Conservation (phyloP, 805 yeast genomes). For the Saturnispora gosingensis region DNA sequence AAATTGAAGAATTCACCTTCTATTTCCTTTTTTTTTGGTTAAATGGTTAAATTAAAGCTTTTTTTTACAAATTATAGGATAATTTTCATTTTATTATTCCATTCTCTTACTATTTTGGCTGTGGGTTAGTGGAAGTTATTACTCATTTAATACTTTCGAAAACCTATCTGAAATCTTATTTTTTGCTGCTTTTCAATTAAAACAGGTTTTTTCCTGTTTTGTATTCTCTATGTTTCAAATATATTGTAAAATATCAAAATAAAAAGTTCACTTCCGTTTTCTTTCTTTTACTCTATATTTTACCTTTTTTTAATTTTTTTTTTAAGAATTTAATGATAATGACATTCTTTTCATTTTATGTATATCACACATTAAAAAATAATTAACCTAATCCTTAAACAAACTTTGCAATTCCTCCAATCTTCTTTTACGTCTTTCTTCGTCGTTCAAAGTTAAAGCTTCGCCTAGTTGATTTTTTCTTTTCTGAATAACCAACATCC, state of each 20-base stretch:
- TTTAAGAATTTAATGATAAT: slow-evolving; percentile 5
- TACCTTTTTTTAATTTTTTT: not conserved
- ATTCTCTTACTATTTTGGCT: not conserved
- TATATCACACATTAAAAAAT: not conserved
- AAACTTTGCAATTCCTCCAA: slow-evolving; percentile 65
- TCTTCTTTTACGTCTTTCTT: slow-evolving; percentile 58
- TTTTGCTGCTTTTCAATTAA: slow-evolving; percentile 1
- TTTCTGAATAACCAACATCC: slow-evolving; percentile 83
- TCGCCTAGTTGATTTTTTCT: slow-evolving; percentile 75
- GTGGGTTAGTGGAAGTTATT: not conserved
- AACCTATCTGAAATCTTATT: not conserved
- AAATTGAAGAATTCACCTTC: not conserved
- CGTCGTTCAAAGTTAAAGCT: slow-evolving; percentile 66
- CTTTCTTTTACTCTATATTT: not conserved
- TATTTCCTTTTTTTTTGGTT: not conserved
- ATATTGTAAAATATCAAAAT: not conserved
- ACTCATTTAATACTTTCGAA: not conserved
- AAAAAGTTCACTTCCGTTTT: not conserved
- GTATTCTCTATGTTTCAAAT: not conserved
- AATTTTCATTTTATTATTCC: not conserved
- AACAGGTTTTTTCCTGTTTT: not conserved
- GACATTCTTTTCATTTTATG: not conserved
- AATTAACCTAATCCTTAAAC: slow-evolving; percentile 34
- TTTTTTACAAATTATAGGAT: slow-evolving; percentile 1
- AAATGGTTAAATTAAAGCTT: slow-evolving; percentile 1